Percentiles rank a stretch among this genome's conserved stretches.
Conservation (phyloP, 176 grass and related monocot species). For the Lolium rigidum region DNA sequence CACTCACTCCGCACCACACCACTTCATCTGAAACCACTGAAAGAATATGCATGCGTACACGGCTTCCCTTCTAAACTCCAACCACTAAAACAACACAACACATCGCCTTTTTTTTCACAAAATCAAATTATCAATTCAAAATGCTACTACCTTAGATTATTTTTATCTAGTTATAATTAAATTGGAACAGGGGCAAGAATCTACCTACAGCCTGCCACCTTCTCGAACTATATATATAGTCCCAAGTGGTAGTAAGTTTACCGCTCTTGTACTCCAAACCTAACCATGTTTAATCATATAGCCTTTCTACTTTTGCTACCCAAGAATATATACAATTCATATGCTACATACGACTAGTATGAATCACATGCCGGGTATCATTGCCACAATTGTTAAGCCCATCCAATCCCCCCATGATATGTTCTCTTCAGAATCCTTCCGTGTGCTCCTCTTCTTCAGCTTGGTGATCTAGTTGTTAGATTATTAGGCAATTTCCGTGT, state of each 20-base stretch:
- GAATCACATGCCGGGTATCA: not conserved
- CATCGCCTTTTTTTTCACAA: not conserved
- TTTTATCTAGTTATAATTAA: slow-evolving; percentile 34
- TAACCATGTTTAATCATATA: not conserved
- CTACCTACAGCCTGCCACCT: not conserved
- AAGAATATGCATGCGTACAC: not conserved
- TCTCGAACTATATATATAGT: not conserved
- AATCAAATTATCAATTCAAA: not conserved
- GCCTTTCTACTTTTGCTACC: not conserved
- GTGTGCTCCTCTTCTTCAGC: slow-evolving; percentile 55
- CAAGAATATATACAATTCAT: not conserved
- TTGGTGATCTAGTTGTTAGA: slow-evolving; percentile 65
- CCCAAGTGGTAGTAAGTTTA: not conserved
- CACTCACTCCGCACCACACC: not conserved
- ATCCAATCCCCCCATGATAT: slow-evolving; percentile 73
- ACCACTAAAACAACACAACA: not conserved
- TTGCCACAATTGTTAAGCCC: slow-evolving; percentile 46
- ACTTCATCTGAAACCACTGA: not conserved
- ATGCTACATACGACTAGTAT: not conserved
- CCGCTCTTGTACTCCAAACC: not conserved
- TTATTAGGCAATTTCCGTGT: no score
- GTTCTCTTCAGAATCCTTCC: slow-evolving; percentile 65
- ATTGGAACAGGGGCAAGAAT: slow-evolving; percentile 19
- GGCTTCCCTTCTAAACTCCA: not conserved
- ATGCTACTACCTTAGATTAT: slow-evolving; percentile 1